phyloP scores from a whole-genome alignment of 345 rosid genomes.

The Luvunga scandens region DNA sequence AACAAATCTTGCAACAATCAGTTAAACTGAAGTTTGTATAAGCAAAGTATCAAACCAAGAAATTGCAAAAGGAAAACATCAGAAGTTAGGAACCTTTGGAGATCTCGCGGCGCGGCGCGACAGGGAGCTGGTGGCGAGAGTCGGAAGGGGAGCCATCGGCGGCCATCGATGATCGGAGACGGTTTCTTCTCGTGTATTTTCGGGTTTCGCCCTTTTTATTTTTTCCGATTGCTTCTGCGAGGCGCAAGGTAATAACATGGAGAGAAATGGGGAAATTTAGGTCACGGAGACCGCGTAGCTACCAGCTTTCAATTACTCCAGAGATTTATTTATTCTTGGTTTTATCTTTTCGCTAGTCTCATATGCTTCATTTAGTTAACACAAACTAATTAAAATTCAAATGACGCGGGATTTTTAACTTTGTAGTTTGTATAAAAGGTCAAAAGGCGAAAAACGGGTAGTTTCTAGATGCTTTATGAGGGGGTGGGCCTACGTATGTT shows the following conservation, averaged over 20 bases:
- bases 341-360: too few relatives aligned
- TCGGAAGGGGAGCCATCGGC: slow-evolving; percentile 51
- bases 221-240: slow-evolving; percentile 18
- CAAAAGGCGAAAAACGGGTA: background rate
- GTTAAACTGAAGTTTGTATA: too few relatives aligned
- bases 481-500: slow-evolving; percentile 2
- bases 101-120: slow-evolving; percentile 70
- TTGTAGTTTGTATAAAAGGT: too few relatives aligned
- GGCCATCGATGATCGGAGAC: slow-evolving; percentile 66
- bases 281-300: too few relatives aligned
- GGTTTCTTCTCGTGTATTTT: slow-evolving; percentile 15
- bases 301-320: too few relatives aligned
- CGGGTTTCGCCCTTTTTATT: background rate
- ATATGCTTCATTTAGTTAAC: too few relatives aligned
- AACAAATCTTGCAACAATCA: too few relatives aligned
- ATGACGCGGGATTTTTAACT: too few relatives aligned
- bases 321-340: too few relatives aligned
- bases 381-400: too few relatives aligned
- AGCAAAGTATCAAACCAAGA: too few relatives aligned
- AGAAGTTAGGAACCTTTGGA: slow-evolving; percentile 56
- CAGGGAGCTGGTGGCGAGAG: slow-evolving; percentile 47
- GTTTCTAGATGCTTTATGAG: background rate
- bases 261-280: background rate
- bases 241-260: slow-evolving; percentile 18
- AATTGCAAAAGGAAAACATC: too few relatives aligned